Conservation (phyloP, 2,329 filamentous ascomycete genomes). For the Monilinia aucupariae region DNA sequence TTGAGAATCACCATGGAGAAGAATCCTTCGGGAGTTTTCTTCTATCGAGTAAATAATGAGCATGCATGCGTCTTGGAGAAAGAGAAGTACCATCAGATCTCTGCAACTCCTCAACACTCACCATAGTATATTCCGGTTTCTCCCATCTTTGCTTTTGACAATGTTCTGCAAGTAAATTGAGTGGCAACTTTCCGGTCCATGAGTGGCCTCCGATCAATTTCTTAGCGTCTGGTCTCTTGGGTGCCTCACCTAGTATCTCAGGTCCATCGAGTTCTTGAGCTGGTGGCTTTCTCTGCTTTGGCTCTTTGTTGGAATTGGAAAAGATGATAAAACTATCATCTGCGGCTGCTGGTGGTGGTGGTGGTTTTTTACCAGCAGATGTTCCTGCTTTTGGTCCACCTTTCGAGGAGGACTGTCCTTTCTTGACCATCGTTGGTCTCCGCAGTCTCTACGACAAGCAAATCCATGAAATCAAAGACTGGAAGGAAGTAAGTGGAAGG, state of each 20-base stretch:
- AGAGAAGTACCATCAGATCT: neutral
- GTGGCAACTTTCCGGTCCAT: conserved; percentile 95
- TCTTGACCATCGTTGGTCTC: conserved; percentile 35
- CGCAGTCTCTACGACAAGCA: conserved; percentile 6
- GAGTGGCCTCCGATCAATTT: conserved; percentile 90
- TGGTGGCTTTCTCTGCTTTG: conserved; percentile 33
- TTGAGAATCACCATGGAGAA: conserved; percentile 77
- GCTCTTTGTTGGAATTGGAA: conserved; percentile 52
- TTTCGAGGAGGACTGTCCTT: conserved; percentile 32
- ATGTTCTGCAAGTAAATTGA: conserved; percentile 88
- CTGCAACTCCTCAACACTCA: conserved; percentile 36
- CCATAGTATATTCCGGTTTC: conserved; percentile 84
- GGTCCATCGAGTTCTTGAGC: conserved; percentile 27
- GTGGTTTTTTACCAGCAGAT: conserved; percentile 29
- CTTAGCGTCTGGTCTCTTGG: conserved; percentile 54
- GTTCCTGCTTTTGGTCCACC: conserved; percentile 34
- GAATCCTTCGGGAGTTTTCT: conserved; percentile 66
- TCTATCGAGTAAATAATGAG: conserved; percentile 36
- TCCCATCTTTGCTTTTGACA: conserved; percentile 96
- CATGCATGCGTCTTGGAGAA: neutral
- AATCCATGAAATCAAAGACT: conserved; percentile 16
- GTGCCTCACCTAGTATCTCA: conserved; percentile 31
- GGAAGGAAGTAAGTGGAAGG: neutral
- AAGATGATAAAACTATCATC: conserved; percentile 53
- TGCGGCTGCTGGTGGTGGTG: conserved; percentile 29